Base-by-base conservation (phyloP, 2,329 filamentous ascomycete species). In the Aspergillus pseudotamarii region DNA sequence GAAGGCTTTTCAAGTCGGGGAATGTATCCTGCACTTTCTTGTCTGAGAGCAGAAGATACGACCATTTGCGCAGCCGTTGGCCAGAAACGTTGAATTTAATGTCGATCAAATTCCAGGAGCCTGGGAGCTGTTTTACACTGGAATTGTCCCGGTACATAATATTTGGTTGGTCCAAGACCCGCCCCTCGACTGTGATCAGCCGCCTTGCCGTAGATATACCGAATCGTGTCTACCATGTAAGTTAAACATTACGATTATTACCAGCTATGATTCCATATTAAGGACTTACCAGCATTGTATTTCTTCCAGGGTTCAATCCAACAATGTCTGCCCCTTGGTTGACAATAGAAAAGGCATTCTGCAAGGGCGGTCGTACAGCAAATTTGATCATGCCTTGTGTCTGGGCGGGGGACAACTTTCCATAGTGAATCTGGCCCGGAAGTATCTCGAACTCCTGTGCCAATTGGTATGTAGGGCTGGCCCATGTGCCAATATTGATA, bases 391-490 rank as follows among this genome's bases (percentile, higher is more conserved):
- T 51, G 21, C 41, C 51, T 28, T 53, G 58, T 6, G 54, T 57
- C 45, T 48, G 58, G 8, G 2, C 14, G 12, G 59, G 32, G 2
- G 38, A 38, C 5, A 61, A 6, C 30, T 54, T 56, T 72, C 81
- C 28, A 92, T 55, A 87, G 82, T 0, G 48, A 1, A 83, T 73
- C 68, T 94, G 91, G 0, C 89, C 90, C 0, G 84, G 82, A 3
- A 87, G 68, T 6, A 94, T 82, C 2, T 78, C 75, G 62, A 89
- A 87, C 5, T 88, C 76, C 71, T 93, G 89, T 0, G 86, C 83
- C 0, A 90, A 89, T 53, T 90, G 75, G 68, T 89, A 92, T 0
- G 80, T 79, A 0, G 89, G 88, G n/a, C 82, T 84, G 0, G 78
- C 73, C 0, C 67, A 66, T 9, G 76, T 85, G 1, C 89, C 89